phyloP scores from a whole-genome alignment of 2,329 filamentous ascomycete species.

The Venturia nashicola region DNA sequence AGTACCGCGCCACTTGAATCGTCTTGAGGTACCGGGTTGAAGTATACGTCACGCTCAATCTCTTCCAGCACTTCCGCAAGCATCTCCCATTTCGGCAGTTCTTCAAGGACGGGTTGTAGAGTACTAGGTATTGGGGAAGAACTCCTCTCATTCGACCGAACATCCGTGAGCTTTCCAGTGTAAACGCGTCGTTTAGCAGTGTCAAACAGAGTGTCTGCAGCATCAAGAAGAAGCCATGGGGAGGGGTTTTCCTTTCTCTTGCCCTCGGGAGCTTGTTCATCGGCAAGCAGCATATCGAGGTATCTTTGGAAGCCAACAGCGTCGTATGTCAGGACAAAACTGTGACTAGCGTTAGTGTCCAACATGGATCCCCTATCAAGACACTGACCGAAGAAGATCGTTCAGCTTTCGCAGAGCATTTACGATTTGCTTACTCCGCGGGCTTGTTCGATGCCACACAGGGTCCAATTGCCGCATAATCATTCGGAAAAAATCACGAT shows the following conservation, averaged over 20 bases:
- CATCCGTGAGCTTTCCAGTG: constrained; percentile 52
- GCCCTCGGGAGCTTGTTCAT: constrained; percentile 76
- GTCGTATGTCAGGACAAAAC: constrained; percentile 68
- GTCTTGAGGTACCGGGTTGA: constrained; percentile 63
- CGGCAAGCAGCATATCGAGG: constrained; percentile 84
- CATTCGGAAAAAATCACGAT: constrained; percentile 83
- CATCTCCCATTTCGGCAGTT: constrained; percentile 86
- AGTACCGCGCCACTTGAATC: constrained; percentile 86
- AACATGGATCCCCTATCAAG: neutral
- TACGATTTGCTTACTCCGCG: constrained; percentile 90
- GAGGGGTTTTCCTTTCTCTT: constrained; percentile 82
- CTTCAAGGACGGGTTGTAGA: constrained; percentile 73
- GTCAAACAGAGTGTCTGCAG: constrained; percentile 86
- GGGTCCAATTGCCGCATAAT: constrained; percentile 85
- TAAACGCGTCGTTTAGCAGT: constrained; percentile 84
- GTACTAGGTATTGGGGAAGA: constrained; percentile 40
- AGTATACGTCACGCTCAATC: constrained; percentile 81
- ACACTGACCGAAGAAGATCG: constrained; percentile 58
- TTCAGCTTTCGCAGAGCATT: constrained; percentile 76
- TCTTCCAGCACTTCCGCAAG: constrained; percentile 86
- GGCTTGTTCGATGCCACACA: constrained; percentile 93
- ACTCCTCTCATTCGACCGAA: constrained; percentile 24
- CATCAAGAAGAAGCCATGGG: constrained; percentile 92
- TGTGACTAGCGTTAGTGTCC: constrained; percentile 14
- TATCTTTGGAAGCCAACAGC: constrained; percentile 86